Evolutionary conservation across 2,329 filamentous ascomycete species (phyloP).

Genomic region (Xylariaceae sp.): DNA sequence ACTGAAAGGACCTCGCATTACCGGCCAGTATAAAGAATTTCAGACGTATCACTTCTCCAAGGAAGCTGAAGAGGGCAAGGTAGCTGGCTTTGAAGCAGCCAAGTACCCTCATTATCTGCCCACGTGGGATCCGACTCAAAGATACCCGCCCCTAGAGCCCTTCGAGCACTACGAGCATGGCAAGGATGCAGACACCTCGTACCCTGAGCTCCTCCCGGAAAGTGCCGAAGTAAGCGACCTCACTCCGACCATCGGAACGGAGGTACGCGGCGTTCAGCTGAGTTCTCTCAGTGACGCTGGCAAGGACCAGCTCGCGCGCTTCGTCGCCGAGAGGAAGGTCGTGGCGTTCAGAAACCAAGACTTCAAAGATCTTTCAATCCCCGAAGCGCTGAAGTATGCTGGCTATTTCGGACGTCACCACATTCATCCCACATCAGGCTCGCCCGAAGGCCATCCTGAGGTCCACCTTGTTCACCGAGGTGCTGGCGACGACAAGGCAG

Average conservation of each 20-base stretch:
- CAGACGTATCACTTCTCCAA: constrained; percentile 35
- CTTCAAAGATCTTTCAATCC: constrained; percentile 72
- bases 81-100: constrained; percentile 36
- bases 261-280: constrained; percentile 74
- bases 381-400: constrained; percentile 71
- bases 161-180: constrained; percentile 80
- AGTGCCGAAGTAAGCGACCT: constrained; percentile 63
- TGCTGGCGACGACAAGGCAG: constrained; percentile 66
- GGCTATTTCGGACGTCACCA: constrained; percentile 82
- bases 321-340: constrained; percentile 79
- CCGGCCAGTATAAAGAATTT: constrained; percentile 42
- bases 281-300: constrained; percentile 70
- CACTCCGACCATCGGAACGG: constrained; percentile 76
- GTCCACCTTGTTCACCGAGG: constrained; percentile 80
- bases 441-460: constrained; percentile 75
- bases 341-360: constrained; percentile 81
- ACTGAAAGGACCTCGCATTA: constrained; percentile 27
- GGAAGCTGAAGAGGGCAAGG: constrained; percentile 41
- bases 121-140: constrained; percentile 70
- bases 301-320: constrained; percentile 78
- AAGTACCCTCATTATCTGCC: constrained; percentile 76
- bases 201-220: constrained; percentile 69
- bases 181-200: constrained; percentile 73
- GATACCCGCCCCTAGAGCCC: constrained; percentile 68
- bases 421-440: constrained; percentile 80